Evolutionary conservation across 331 rosid genomes (phyloP).

Genomic region (Malus hybrid): DNA sequence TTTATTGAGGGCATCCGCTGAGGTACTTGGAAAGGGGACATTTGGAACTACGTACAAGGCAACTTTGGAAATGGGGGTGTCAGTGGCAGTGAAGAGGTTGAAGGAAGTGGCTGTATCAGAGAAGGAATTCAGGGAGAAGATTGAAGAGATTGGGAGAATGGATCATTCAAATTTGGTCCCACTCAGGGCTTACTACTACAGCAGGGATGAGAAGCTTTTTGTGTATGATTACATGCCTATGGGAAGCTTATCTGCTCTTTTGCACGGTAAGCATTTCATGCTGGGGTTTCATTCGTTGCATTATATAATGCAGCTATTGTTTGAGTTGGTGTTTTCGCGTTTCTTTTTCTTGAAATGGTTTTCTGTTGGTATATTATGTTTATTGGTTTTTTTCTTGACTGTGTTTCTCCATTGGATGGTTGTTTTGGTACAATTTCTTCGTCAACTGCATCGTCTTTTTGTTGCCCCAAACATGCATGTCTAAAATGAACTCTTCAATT

Average conservation of each 20-base stretch:
- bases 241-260: constrained; percentile 94
- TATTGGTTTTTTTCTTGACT: not conserved
- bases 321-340: not conserved
- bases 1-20: constrained; percentile 87
- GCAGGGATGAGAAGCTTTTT: constrained; percentile 74
- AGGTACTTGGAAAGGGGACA: constrained; percentile 89
- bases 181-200: constrained; percentile 56
- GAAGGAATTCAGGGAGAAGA: constrained; percentile 62
- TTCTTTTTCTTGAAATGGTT: not conserved
- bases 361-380: constrained; percentile 3
- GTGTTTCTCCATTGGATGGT: not conserved
- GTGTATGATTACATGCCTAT: constrained; percentile 80
- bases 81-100: constrained; percentile 81
- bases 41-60: constrained; percentile 95
- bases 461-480: not conserved
- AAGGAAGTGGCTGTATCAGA: constrained; percentile 65
- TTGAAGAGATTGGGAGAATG: constrained; percentile 64
- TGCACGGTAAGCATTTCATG: constrained; percentile 57
- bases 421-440: not conserved
- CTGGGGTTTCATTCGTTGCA: constrained; percentile 17
- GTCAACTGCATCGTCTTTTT: not conserved
- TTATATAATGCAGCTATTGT: not conserved
- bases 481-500: too few relatives aligned
- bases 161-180: constrained; percentile 73
- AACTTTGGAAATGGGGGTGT: constrained; percentile 46